Base-by-base conservation (phyloP, 495 filamentous ascomycete species). In the Staphylotrichum longicolle region DNA sequence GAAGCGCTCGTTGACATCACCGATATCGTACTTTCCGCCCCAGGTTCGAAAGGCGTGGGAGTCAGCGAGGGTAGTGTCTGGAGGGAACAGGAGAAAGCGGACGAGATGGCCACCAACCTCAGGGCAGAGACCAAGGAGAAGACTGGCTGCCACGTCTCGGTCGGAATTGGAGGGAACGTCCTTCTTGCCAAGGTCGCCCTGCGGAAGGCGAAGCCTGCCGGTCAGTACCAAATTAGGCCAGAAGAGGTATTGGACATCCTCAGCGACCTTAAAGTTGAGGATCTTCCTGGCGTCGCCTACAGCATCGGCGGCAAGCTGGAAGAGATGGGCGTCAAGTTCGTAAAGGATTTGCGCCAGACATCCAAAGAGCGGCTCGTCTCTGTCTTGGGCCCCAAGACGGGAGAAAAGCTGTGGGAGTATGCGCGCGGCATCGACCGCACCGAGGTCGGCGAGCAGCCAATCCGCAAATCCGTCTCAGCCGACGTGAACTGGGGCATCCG, bases 401-500 rank as follows among this genome's bases (percentile, higher is more conserved):
- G 94, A 6, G 88, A 89, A 58, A 96, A 90, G 72, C 80, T 98
- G 7, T 96, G 86, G 83, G 90, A 96, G 56, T 96, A 95, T 68
- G 82, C 93, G 34, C 85, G 92, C 12, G 94, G 94, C 1, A 91
- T 98, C 56, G 95, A 98, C 72, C 79, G 82, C 47, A 79, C 85
- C 0, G 93, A 96, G 72, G 91, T 98, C 34, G 94, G 94, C 39
- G 88, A 91, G 49, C 88, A 92, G 69, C 77, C 77, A 7, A 75
- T 80, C 12, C 84, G 94, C 40, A 96, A 97, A 69, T 96, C 93
- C 0, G 90, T 98, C 11, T 96, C 93, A 2, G 93, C 93, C 0
- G 93, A 98, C 62, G 91, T 98, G 60, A 98, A 96, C 67, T 98
- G 95, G 95, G 94, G 94, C 3, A 94, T 98, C 55, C 86, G 94